Conservation (phyloP, 495 filamentous ascomycete genomes). For the Monascus purpureus region DNA sequence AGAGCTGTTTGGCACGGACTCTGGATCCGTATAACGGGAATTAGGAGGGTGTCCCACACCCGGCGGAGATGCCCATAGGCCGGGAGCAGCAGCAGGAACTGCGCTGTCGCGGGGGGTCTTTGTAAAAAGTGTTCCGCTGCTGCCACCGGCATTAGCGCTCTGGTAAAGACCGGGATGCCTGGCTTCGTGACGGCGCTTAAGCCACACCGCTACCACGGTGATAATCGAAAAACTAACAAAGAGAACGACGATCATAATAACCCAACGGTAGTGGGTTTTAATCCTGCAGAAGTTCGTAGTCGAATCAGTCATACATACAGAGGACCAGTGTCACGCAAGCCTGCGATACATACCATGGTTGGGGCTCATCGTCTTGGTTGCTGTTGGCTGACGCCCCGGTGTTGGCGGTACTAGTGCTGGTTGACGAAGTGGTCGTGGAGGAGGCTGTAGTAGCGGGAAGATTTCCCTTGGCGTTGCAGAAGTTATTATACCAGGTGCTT, state of each 20-base stretch:
- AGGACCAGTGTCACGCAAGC: no score
- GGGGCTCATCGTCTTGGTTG: not conserved
- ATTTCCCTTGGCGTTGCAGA: constrained; percentile 20
- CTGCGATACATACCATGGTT: not conserved
- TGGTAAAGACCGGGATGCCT: constrained; percentile 27
- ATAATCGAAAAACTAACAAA: constrained; percentile 28
- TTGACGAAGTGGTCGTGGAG: constrained; percentile 4
- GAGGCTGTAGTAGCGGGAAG: constrained; percentile 4
- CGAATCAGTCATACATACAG: not conserved
- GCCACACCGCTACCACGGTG: constrained; percentile 22
- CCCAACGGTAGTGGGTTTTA: constrained; percentile 36
- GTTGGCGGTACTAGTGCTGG: not conserved
- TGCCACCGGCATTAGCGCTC: constrained; percentile 5
- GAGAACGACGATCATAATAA: constrained; percentile 41
- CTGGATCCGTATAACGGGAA: constrained; percentile 8
- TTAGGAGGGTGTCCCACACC: constrained; percentile 4
- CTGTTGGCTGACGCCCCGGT: not conserved
- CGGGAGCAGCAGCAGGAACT: not conserved
- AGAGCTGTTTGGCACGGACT: constrained; percentile 20
- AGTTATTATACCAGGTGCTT: constrained; percentile 35
- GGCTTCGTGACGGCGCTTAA: constrained; percentile 35
- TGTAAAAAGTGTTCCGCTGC: not conserved
- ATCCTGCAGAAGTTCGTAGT: constrained; percentile 21
- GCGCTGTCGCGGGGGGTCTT: not conserved
- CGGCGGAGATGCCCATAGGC: constrained; percentile 8